Percentiles rank a stretch among this genome's conserved stretches.
phyloP scores from a whole-genome alignment of 2,329 filamentous ascomycete species.

The Talaromyces rugulosus region DNA sequence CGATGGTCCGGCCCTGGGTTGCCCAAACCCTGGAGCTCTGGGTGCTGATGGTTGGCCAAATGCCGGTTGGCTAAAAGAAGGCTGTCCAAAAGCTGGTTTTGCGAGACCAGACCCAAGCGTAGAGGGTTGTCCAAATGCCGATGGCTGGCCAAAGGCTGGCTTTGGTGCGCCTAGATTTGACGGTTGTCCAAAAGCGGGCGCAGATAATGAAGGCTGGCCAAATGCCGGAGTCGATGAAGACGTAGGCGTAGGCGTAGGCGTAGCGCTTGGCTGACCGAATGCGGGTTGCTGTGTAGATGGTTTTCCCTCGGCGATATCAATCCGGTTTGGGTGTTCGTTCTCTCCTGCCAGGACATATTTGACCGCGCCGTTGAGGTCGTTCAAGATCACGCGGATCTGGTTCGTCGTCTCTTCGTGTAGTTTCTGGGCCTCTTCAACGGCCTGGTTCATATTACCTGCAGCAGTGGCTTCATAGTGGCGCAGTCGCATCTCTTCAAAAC shows the following conservation, averaged over 20 bases:
- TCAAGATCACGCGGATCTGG: constrained; percentile 68
- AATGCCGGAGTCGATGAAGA: constrained; percentile 18
- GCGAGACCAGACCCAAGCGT: constrained; percentile 18
- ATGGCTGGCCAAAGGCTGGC: constrained; percentile 23
- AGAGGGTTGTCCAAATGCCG: constrained; percentile 22
- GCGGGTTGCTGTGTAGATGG: constrained; percentile 12
- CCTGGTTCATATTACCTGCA: constrained; percentile 55
- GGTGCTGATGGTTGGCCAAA: constrained; percentile 24
- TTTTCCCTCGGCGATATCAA: constrained; percentile 47
- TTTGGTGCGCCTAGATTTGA: constrained; percentile 20
- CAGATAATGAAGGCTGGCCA: constrained; percentile 17
- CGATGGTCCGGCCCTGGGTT: constrained; percentile 27
- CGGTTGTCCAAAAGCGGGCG: constrained; percentile 31
- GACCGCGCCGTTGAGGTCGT: constrained; percentile 67
- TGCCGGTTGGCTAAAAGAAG: constrained; percentile 40
- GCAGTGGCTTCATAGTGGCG: constrained; percentile 63
- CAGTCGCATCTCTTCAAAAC: constrained; percentile 79
- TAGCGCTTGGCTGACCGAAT: constrained; percentile 26
- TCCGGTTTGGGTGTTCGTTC: constrained; percentile 70
- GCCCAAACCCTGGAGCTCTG: constrained; percentile 30
- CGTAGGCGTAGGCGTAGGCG: constrained; percentile 1
- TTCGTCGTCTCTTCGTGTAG: constrained; percentile 62
- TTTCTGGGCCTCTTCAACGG: constrained; percentile 48
- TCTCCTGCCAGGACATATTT: constrained; percentile 63
- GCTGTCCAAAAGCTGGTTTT: constrained; percentile 31